Percentiles rank a stretch among this genome's conserved stretches.
These are phyloP conservation scores for Cytospora mali DNA, from an alignment of 2,329 filamentous ascomycete genomes.

Conservation along the genomic window DNA sequence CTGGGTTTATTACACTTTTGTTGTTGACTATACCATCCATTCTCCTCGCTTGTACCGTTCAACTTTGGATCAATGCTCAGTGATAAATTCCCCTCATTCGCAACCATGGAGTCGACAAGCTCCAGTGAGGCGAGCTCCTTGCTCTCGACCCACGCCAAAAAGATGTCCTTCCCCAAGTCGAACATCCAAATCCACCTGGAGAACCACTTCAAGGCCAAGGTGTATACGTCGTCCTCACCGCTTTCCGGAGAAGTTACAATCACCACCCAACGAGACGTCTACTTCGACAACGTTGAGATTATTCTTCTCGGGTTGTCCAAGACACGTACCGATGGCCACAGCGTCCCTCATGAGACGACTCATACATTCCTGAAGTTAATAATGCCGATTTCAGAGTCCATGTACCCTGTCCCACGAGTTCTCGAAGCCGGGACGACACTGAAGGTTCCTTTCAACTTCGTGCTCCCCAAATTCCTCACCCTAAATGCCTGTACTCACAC, in stretches of 20 bases:
- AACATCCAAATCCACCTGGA: constrained; percentile 53
- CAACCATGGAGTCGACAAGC: constrained; percentile 25
- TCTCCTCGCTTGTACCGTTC: not conserved
- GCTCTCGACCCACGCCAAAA: constrained; percentile 26
- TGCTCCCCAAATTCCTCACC: constrained; percentile 60
- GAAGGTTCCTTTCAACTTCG: constrained; percentile 60
- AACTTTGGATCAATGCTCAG: not conserved
- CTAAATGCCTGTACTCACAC: constrained; percentile 58
- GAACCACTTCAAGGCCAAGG: constrained; percentile 56
- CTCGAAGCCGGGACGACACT: constrained; percentile 53
- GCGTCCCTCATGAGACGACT: constrained; percentile 49
- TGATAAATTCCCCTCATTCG: not conserved
- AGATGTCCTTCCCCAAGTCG: constrained; percentile 36
- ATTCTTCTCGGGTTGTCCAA: constrained; percentile 53
- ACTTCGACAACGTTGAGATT: constrained; percentile 56
- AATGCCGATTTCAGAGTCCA: constrained; percentile 54
- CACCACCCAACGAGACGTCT: constrained; percentile 47
- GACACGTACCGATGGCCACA: constrained; percentile 55
- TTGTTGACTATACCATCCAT: not conserved
- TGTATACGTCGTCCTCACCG: constrained; percentile 58
- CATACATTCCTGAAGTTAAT: constrained; percentile 59
- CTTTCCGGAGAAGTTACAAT: constrained; percentile 54
- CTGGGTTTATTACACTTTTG: not conserved
- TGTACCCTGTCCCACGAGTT: constrained; percentile 50
- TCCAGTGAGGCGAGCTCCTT: constrained; percentile 25